Percentiles rank a stretch among this genome's conserved stretches.
phyloP scores from a whole-genome alignment of 768 basidiomycete genomes.

The Imleria badia region DNA sequence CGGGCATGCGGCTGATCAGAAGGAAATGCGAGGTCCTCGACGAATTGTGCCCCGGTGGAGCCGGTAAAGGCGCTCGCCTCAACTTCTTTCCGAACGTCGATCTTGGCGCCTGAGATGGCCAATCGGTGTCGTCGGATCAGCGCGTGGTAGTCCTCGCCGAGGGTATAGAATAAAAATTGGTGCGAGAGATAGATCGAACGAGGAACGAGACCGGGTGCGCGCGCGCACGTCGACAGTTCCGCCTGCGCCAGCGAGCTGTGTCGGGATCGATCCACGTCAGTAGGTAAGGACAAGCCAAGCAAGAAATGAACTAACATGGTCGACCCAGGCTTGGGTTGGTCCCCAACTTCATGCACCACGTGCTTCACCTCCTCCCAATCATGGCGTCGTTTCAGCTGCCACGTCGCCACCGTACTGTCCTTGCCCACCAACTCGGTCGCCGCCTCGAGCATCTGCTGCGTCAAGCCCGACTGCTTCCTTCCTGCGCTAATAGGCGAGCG shows the following conservation, averaged over 20 bases:
- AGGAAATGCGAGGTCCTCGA: conserved; percentile 18
- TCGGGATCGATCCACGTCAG: background rate
- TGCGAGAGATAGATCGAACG: conserved; percentile 80
- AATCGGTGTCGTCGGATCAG: conserved; percentile 66
- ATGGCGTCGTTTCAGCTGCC: conserved; percentile 54
- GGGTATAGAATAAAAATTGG: conserved; percentile 78
- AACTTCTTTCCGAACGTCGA: conserved; percentile 73
- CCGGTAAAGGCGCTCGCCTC: conserved; percentile 56
- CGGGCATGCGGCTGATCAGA: conserved; percentile 5
- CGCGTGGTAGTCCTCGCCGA: conserved; percentile 78
- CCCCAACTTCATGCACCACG: conserved; percentile 6
- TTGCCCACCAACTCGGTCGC: conserved; percentile 36
- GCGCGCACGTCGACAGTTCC: conserved; percentile 75
- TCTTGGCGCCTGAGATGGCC: conserved; percentile 53
- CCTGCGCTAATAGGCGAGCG: conserved; percentile 20
- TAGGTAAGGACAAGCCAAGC: no score
- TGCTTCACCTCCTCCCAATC: conserved; percentile 56
- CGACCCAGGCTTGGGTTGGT: conserved; percentile 1
- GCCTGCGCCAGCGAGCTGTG: conserved; percentile 64
- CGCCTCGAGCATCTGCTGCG: conserved; percentile 36
- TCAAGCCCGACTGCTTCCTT: conserved; percentile 33
- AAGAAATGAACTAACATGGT: conserved; percentile 16
- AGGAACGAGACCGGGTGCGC: conserved; percentile 58
- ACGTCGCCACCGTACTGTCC: conserved; percentile 56
- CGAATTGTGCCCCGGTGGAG: conserved; percentile 19